A percentile compares a stretch with the other conserved stretches of the same genome.
These are phyloP conservation scores for Penicillium sp. DNA, from an alignment of 2,329 filamentous ascomycete species.

Conservation along the genomic window DNA sequence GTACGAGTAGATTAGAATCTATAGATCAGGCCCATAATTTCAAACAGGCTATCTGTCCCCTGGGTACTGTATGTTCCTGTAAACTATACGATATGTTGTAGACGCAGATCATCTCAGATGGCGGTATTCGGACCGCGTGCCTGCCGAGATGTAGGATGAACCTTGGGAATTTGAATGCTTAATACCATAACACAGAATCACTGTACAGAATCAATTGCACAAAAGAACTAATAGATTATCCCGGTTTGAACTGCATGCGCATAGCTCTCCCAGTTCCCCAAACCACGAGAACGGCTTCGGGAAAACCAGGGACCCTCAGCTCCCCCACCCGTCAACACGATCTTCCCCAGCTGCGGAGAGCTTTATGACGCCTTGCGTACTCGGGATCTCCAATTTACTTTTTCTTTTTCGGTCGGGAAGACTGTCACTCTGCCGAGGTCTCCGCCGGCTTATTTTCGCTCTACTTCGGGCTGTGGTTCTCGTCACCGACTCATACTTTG, in stretches of 20 bases:
- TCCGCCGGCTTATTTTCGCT: conserved; percentile 26
- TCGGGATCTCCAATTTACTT: conserved; percentile 16
- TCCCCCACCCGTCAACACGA: conserved; percentile 10
- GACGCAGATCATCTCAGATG: background rate
- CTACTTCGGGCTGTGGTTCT: background rate
- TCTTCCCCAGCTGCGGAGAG: conserved; percentile 1
- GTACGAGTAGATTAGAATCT: conserved; percentile 1
- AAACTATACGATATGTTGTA: background rate
- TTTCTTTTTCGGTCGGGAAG: conserved; percentile 17
- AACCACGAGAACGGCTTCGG: conserved; percentile 33
- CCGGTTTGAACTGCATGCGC: background rate
- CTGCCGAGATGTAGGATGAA: background rate
- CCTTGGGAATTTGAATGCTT: background rate
- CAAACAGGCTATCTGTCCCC: background rate
- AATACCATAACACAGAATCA: background rate
- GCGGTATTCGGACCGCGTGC: background rate
- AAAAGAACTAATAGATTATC: background rate
- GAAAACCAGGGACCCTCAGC: conserved; percentile 26
- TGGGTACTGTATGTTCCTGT: background rate
- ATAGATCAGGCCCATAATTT: background rate
- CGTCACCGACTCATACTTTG: background rate
- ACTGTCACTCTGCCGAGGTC: conserved; percentile 12
- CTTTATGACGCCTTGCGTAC: conserved; percentile 9
- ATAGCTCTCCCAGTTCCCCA: background rate
- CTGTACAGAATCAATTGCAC: background rate